Evolutionary conservation across 768 basidiomycete species (phyloP).

Genomic region (Podaxis rugospora): DNA sequence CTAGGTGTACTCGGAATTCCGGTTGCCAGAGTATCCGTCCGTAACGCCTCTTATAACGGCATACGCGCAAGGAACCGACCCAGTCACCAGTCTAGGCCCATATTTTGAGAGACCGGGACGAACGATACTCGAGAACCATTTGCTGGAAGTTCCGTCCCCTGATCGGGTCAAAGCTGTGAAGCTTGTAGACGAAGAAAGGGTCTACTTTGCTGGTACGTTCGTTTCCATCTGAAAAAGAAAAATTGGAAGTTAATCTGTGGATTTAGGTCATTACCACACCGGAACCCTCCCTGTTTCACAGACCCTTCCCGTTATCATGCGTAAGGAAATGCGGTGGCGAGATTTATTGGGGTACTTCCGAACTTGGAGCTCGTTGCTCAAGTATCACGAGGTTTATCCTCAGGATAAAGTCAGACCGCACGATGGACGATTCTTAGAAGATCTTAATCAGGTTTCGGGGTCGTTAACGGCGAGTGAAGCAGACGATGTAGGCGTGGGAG

Average conservation of each 20-base stretch:
- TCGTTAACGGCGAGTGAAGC: not conserved
- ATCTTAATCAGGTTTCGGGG: constrained; percentile 16
- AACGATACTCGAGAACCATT: constrained; percentile 65
- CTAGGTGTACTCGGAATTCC: constrained; percentile 68
- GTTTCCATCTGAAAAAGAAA: not conserved
- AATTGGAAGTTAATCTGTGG: not conserved
- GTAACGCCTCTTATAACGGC: constrained; percentile 54
- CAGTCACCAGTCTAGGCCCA: constrained; percentile 52
- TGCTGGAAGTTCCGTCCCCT: constrained; percentile 65
- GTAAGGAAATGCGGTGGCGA: constrained; percentile 57
- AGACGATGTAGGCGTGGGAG: constrained; percentile 24
- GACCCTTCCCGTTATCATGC: constrained; percentile 45
- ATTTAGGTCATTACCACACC: constrained; percentile 1
- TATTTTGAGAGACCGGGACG: constrained; percentile 83
- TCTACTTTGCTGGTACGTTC: constrained; percentile 52
- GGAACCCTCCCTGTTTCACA: not conserved
- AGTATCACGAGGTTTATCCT: constrained; percentile 60
- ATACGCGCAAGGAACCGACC: constrained; percentile 60
- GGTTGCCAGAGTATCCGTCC: constrained; percentile 56
- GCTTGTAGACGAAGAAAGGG: constrained; percentile 36
- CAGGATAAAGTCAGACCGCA: constrained; percentile 38
- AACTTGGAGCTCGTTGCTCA: constrained; percentile 68
- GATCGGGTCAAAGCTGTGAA: constrained; percentile 16
- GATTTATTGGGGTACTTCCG: constrained; percentile 64
- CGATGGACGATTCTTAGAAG: constrained; percentile 29